These are phyloP conservation scores for Westerdykella aurantiaca DNA, from an alignment of 2,329 filamentous ascomycete genomes.

Conservation along the genomic window DNA sequence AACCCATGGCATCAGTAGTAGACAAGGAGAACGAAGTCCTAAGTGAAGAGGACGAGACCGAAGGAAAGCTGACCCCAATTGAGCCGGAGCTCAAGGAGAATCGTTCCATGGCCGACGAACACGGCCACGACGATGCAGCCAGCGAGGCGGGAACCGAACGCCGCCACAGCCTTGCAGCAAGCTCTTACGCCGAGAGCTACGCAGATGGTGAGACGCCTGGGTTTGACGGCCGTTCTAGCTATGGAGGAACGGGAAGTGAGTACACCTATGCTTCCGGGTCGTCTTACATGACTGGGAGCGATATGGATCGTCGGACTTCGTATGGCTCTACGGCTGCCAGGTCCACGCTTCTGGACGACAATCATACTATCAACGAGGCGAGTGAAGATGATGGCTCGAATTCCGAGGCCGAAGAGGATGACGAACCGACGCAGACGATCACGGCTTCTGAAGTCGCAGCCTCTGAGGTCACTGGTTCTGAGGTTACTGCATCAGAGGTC, in stretches of 20 bases:
- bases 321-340: constrained; percentile 37
- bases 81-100: constrained; percentile 9
- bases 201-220: constrained; percentile 33
- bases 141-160: constrained; percentile 39
- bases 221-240: constrained; percentile 36
- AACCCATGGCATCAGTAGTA: constrained; percentile 22
- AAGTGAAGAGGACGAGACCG: constrained; percentile 40
- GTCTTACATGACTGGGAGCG: constrained; percentile 45
- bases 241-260: constrained; percentile 39
- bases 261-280: constrained; percentile 46
- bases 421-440: constrained; percentile 24
- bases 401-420: constrained; percentile 17
- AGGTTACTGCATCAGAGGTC: constrained; percentile 14
- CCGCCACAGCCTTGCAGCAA: constrained; percentile 32
- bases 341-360: constrained; percentile 26
- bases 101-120: constrained; percentile 24
- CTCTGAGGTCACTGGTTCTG: constrained; percentile 15
- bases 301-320: constrained; percentile 42
- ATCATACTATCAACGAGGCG: constrained; percentile 28
- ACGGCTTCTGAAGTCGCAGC: background rate
- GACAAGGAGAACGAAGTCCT: constrained; percentile 47
- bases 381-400: constrained; percentile 15
- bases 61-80: constrained; percentile 16
- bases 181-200: constrained; percentile 32
- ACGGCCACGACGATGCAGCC: constrained; percentile 15